phyloP scores from a whole-genome alignment of 2,329 filamentous ascomycete species.

The Ceratocystis alfenasii region DNA sequence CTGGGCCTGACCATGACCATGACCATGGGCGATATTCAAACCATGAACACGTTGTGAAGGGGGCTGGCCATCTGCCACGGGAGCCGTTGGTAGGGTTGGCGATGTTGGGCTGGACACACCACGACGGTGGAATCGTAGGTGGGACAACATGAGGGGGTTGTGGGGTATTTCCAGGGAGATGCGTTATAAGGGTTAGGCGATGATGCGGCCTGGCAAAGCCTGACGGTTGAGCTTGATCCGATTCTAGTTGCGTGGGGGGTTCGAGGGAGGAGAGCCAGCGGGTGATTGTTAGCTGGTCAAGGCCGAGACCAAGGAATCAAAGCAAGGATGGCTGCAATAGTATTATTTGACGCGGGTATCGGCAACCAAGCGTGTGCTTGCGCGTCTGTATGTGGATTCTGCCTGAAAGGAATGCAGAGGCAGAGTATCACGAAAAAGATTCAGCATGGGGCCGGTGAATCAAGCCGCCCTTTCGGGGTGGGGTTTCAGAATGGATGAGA shows the following conservation, averaged over 20 bases:
- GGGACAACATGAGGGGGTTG: conserved; percentile 37
- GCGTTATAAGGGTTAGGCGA: background rate
- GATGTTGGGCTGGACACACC: conserved; percentile 45
- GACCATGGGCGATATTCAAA: conserved; percentile 27
- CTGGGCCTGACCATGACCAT: conserved; percentile 29
- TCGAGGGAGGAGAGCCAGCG: background rate
- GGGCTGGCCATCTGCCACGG: conserved; percentile 8
- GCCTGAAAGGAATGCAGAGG: background rate
- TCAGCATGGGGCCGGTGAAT: background rate
- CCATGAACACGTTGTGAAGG: conserved; percentile 13
- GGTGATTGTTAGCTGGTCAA: background rate
- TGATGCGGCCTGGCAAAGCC: background rate
- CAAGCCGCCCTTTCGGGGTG: conserved; percentile 3
- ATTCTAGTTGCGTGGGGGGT: background rate
- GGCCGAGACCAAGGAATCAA: background rate
- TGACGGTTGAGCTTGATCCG: background rate
- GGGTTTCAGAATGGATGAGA: background rate
- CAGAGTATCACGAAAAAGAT: conserved; percentile 1
- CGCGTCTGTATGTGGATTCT: background rate
- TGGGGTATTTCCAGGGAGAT: background rate
- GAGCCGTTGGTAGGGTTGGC: conserved; percentile 32
- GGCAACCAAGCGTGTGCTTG: background rate
- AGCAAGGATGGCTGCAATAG: background rate
- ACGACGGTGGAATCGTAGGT: conserved; percentile 48
- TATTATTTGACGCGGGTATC: too few relatives aligned